Evolutionary conservation across 805 yeast genomes (phyloP).

Genomic region (Suhomyces faveliae): DNA sequence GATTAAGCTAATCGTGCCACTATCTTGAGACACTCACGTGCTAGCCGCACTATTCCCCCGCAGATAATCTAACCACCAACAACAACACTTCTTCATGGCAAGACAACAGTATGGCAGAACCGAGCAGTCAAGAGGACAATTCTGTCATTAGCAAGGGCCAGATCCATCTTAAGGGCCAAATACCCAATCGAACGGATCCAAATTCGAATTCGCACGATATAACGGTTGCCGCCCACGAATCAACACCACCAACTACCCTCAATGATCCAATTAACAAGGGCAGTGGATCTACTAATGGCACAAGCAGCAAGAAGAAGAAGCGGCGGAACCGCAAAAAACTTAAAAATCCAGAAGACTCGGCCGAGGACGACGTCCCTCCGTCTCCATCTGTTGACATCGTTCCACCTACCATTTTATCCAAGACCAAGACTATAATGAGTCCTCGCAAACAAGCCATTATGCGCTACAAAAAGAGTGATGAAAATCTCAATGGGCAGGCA

Average conservation of each 20-base stretch:
- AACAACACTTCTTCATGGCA: neutral
- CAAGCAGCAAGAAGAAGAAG: slow-evolving; percentile 2
- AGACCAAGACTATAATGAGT: slow-evolving; percentile 18
- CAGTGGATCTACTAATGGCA: neutral
- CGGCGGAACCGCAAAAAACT: neutral
- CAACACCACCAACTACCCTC: neutral
- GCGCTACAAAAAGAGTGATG: slow-evolving; percentile 36
- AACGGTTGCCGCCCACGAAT: neutral
- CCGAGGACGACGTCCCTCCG: neutral
- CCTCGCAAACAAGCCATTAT: slow-evolving; percentile 40
- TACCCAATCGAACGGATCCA: neutral
- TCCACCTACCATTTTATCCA: neutral
- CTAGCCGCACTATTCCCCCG: neutral
- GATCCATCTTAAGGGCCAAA: neutral
- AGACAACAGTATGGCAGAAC: neutral
- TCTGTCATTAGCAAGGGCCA: neutral
- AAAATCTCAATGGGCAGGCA: slow-evolving; percentile 16
- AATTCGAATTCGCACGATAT: neutral
- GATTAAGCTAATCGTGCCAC: too few species aligned
- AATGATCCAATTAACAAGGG: neutral
- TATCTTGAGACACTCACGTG: neutral
- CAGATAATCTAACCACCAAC: neutral
- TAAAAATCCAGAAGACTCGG: neutral
- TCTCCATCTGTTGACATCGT: neutral
- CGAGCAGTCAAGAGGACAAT: neutral